Evolutionary conservation across 2,329 filamentous ascomycete species (phyloP).

Genomic region (Fusarium tricinctum): DNA sequence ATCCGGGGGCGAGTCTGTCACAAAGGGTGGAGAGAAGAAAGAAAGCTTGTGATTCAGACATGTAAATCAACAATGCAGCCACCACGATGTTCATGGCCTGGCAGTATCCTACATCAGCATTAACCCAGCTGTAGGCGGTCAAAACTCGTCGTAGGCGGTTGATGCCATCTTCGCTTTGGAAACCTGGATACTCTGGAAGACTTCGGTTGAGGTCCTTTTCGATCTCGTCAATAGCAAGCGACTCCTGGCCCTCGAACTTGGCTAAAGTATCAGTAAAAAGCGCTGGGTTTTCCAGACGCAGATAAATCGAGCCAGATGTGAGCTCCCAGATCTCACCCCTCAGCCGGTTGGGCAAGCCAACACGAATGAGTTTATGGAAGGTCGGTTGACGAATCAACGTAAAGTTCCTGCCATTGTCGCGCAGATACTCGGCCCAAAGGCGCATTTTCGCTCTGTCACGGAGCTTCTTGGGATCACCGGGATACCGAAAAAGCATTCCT

Average conservation of each 20-base stretch:
- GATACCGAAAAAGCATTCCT: slow-evolving; percentile 93
- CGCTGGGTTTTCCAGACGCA: slow-evolving; percentile 87
- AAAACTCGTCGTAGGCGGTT: slow-evolving; percentile 88
- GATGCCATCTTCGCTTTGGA: slow-evolving; percentile 96
- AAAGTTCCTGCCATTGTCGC: slow-evolving; percentile 93
- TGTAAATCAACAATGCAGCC: slow-evolving; percentile 97
- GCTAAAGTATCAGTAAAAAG: slow-evolving; percentile 86
- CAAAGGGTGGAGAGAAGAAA: slow-evolving; percentile 92
- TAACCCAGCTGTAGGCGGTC: slow-evolving; percentile 97
- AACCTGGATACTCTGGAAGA: slow-evolving; percentile 96
- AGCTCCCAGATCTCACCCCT: slow-evolving; percentile 97
- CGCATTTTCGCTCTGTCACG: slow-evolving; percentile 97
- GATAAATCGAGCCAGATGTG: slow-evolving; percentile 89
- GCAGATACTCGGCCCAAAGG: slow-evolving; percentile 95
- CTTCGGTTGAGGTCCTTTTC: slow-evolving; percentile 98
- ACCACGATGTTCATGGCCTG: slow-evolving; percentile 99
- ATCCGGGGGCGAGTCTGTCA: slow-evolving; percentile 92
- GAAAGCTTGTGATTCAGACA: slow-evolving; percentile 96
- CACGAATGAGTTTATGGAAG: slow-evolving; percentile 96
- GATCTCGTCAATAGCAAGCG: slow-evolving; percentile 97
- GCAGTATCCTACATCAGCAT: slow-evolving; percentile 96
- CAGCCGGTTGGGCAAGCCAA: slow-evolving; percentile 92
- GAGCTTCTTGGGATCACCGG: slow-evolving; percentile 93
- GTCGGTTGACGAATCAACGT: slow-evolving; percentile 95
- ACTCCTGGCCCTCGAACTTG: slow-evolving; percentile 87